Evolutionary conservation across 768 basidiomycete species (phyloP).

Genomic region (Mycena haematopus): DNA sequence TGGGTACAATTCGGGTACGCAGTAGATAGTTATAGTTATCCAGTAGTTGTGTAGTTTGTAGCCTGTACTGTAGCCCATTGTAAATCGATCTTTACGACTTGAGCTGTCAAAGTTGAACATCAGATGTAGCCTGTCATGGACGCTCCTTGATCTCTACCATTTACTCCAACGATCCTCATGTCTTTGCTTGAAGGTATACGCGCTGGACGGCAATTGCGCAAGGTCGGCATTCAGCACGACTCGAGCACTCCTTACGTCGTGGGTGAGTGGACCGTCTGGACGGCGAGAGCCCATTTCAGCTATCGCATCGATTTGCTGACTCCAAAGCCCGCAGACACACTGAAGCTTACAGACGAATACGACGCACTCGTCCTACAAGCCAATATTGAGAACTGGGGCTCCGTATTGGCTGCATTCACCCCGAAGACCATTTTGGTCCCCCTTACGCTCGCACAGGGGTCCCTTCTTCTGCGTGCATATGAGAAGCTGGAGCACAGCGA

Average conservation of each 20-base stretch:
- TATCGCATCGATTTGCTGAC: neutral
- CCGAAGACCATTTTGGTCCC: conserved; percentile 21
- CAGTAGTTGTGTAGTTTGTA: no score
- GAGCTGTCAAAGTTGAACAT: no score
- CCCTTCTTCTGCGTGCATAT: conserved; percentile 20
- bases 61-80: neutral
- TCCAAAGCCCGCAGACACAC: neutral
- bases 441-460: conserved; percentile 16
- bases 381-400: conserved; percentile 29
- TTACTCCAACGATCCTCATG: conserved; percentile 10
- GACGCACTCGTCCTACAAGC: conserved; percentile 22
- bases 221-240: conserved; percentile 17
- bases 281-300: no score
- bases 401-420: conserved; percentile 11
- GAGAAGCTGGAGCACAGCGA: conserved; percentile 14
- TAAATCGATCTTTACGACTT: no score
- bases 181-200: conserved; percentile 23
- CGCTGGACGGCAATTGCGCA: conserved; percentile 7
- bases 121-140: neutral
- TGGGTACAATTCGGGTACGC: neutral
- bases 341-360: conserved; percentile 24
- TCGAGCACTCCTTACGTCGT: conserved; percentile 15
- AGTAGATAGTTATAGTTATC: neutral
- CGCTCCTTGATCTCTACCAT: neutral
- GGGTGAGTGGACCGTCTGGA: no score